Evolutionary conservation across 2,329 filamentous ascomycete genomes (phyloP).

Genomic region (Ceratocystiopsis minuta): DNA sequence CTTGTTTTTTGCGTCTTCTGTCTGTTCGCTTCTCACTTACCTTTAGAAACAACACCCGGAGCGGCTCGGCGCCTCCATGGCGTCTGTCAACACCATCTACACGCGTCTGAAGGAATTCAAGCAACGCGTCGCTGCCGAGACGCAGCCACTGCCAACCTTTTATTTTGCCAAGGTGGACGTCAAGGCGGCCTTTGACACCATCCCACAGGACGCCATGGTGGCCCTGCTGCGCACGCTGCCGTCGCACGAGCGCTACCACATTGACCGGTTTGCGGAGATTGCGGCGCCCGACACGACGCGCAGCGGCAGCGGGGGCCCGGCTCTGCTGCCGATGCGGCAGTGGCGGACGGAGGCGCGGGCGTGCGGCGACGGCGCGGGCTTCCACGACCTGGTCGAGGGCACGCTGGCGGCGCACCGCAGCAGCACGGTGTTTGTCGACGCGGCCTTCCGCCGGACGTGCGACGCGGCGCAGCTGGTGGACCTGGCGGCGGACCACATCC

Average conservation of each 20-base stretch:
- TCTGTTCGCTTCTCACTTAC: background rate
- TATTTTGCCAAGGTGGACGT: conserved; percentile 93
- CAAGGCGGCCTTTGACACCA: conserved; percentile 82
- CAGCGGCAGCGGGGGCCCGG: conserved; percentile 10
- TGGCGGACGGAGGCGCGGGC: conserved; percentile 36
- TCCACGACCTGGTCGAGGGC: conserved; percentile 27
- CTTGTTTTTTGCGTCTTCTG: background rate
- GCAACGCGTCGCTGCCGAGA: conserved; percentile 20
- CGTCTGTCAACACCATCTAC: conserved; percentile 69
- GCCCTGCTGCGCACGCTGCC: conserved; percentile 42
- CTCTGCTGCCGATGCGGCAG: conserved; percentile 23
- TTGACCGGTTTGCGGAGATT: conserved; percentile 60
- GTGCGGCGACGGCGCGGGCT: conserved; percentile 21
- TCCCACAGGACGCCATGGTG: conserved; percentile 63
- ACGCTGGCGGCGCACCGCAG: conserved; percentile 27
- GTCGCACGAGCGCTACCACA: conserved; percentile 43
- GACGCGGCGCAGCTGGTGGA: conserved; percentile 41
- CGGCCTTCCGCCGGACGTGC: conserved; percentile 37
- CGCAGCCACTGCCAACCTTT: conserved; percentile 22
- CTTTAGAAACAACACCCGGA: conserved; percentile 23
- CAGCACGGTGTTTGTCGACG: conserved; percentile 65
- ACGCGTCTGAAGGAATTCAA: conserved; percentile 54
- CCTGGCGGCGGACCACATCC: conserved; percentile 66
- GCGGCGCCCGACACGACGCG: background rate
- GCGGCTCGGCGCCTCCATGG: conserved; percentile 60